Evolutionary conservation across 306 rosid genomes (phyloP).

Genomic region (Luffa acutangula): DNA sequence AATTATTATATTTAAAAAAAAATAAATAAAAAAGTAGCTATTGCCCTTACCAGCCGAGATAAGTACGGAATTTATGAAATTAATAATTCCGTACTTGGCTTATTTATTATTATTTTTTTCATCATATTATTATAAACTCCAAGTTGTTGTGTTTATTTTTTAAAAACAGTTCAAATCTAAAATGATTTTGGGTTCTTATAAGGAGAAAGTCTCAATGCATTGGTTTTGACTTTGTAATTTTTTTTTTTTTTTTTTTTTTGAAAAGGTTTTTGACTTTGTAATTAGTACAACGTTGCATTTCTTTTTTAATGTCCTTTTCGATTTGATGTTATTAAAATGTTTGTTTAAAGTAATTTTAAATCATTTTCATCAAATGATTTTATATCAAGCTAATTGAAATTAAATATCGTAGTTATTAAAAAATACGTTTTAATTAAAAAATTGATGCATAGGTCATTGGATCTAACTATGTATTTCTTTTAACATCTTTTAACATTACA

Average conservation of each 20-base stretch:
- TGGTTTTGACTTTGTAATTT: background rate
- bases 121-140: background rate
- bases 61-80: background rate
- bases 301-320: background rate
- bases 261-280: background rate
- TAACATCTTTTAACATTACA: background rate
- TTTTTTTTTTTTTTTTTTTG: too few species aligned
- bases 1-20: background rate
- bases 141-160: background rate
- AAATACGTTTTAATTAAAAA: background rate
- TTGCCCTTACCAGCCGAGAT: background rate
- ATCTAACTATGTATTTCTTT: background rate
- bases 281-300: background rate
- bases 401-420: background rate
- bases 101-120: background rate
- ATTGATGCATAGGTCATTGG: too few species aligned
- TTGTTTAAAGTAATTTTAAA: background rate
- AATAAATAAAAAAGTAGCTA: background rate
- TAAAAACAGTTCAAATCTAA: background rate
- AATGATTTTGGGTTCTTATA: background rate
- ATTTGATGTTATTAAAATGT: background rate
- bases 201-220: background rate
- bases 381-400: background rate
- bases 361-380: background rate
- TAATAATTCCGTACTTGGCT: constrained; percentile 3